Evolutionary conservation across 768 basidiomycete species (phyloP).

Genomic region (Boletales sp.): DNA sequence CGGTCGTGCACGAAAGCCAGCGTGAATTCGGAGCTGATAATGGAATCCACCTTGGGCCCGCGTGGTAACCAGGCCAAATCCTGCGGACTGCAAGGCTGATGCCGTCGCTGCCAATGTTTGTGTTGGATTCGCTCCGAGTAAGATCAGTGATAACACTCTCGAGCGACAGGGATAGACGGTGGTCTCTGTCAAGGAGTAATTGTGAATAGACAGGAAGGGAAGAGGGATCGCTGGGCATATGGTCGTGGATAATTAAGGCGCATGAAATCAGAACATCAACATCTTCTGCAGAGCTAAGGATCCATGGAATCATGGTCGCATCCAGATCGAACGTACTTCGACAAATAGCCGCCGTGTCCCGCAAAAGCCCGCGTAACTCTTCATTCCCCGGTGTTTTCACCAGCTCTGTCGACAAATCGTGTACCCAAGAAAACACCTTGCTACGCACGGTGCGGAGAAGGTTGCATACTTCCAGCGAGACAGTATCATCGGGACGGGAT

Average conservation of each 20-base stretch:
- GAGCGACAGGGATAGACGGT: conserved; percentile 29
- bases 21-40: conserved; percentile 19
- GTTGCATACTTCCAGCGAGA: conserved; percentile 15
- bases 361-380: conserved; percentile 5
- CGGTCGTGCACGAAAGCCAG: conserved; percentile 30
- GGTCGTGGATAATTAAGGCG: conserved; percentile 30
- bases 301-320: background rate
- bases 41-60: conserved; percentile 22
- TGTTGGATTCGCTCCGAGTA: conserved; percentile 4
- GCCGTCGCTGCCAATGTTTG: conserved; percentile 8
- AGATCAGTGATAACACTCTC: conserved; percentile 15
- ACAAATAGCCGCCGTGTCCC: conserved; percentile 19
- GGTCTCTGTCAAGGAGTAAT: conserved; percentile 29
- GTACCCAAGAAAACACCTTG: conserved; percentile 34
- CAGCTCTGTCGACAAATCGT: conserved; percentile 25
- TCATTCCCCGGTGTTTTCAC: conserved; percentile 1
- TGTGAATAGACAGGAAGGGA: conserved; percentile 8
- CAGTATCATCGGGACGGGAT: conserved; percentile 3
- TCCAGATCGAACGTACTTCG: conserved; percentile 30
- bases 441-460: conserved; percentile 31
- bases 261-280: conserved; percentile 31
- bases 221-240: conserved; percentile 16
- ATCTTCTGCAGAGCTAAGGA: conserved; percentile 25
- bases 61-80: conserved; percentile 31
- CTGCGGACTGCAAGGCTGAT: conserved; percentile 29